Percentiles rank a stretch among this genome's conserved stretches.
phyloP scores from a whole-genome alignment of 345 rosid species.

The Laguncularia racemosa region DNA sequence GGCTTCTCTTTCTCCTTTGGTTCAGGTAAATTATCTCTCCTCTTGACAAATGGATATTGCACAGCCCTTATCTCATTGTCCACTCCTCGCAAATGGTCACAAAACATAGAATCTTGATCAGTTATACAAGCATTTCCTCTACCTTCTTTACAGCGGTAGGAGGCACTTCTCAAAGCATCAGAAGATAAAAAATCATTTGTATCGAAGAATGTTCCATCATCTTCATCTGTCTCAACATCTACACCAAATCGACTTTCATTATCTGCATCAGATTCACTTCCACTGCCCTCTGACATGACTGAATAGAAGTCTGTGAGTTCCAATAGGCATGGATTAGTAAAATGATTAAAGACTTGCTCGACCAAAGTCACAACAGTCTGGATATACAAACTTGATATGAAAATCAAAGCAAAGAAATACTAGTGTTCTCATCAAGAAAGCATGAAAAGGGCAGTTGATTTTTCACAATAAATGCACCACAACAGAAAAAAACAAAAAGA shows the following conservation, averaged over 20 bases:
- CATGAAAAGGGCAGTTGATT: no score
- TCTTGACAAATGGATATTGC: conserved; percentile 72
- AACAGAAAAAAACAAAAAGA: no score
- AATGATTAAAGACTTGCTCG: no score
- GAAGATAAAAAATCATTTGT: conserved; percentile 83
- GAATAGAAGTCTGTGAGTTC: conserved; percentile 84
- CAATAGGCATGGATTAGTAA: conserved; percentile 13
- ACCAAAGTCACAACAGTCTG: not conserved
- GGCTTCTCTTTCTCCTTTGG: conserved; percentile 98
- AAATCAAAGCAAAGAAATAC: no score
- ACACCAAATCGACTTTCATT: conserved; percentile 90
- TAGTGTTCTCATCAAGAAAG: no score
- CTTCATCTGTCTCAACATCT: conserved; percentile 91
- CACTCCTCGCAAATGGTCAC: conserved; percentile 41
- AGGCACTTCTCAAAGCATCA: conserved; percentile 86
- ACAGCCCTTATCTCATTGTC: conserved; percentile 42
- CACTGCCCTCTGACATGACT: conserved; percentile 93
- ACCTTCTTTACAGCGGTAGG: conserved; percentile 71
- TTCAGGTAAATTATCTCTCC: conserved; percentile 90
- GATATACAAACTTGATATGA: no score
- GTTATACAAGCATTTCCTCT: conserved; percentile 44
- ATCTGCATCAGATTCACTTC: conserved; percentile 80
- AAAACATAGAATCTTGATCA: conserved; percentile 53
- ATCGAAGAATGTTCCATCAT: conserved; percentile 67
- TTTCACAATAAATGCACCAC: no score